Evolutionary conservation across 805 yeast species (phyloP), one percentile per base, ranked within the genome.

Genomic region (Lipomyces orientalis): DNA sequence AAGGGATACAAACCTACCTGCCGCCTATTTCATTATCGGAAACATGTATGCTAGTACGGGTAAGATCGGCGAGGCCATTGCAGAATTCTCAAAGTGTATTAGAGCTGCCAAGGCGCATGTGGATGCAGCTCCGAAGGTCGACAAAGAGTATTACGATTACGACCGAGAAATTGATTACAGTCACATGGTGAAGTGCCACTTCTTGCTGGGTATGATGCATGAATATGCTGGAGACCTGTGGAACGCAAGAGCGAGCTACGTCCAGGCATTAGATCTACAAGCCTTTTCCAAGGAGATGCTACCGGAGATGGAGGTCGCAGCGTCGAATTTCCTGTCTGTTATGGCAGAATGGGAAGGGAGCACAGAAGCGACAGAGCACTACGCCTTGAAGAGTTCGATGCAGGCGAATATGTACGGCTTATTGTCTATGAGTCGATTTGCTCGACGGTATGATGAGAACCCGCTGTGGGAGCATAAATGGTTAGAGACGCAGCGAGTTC

Each of bases 151-250:
- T 37, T 68, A 65, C 43, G 71, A 68, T 43, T 68, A 68, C 51
- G 71, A 68, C 39, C 67, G 64, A 1, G 71, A 68, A 35, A 35
- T 60, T 16, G 71, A 68, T 58, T 65, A 43, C 56, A 58, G 65
- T 19, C 61, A 58, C 54, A 59, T 62, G 60, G 54, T 62, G 8
- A 51, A 59, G 54, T 52, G 61, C 19, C 54, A 65, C 60, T 65
- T 57, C 55, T 37, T 54, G 66, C 62, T 68, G 16, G 71, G 69
- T 10, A 60, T 37, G 29, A 14, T 59, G 12, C 54, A 55, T n/a
- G 62, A 65, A 51, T 12, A 16, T 3, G 46, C 35, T n/a, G 39
- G 60, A 19, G 64, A 68, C 25, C 19, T 65, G 6, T 33, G 12
- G 34, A 49, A 29, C 19, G 66, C 69, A 34, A 57, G 69, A 43